These are phyloP conservation scores for Chalciporus sp. DNA, from an alignment of 1,284 basidiomycete genomes.

Conservation along the genomic window DNA sequence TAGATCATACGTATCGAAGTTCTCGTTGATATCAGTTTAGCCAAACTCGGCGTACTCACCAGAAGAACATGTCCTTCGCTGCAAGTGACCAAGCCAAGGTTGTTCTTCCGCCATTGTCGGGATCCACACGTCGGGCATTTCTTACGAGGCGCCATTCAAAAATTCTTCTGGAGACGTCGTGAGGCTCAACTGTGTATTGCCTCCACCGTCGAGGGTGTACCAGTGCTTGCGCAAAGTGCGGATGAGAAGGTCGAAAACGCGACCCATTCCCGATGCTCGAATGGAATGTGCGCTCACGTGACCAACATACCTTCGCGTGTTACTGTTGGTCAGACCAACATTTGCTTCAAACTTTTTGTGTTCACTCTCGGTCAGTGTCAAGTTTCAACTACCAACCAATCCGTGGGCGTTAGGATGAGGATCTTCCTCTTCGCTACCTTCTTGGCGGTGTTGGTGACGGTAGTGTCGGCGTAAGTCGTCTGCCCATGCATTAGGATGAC, in stretches of 20 bases:
- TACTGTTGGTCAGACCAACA: not conserved
- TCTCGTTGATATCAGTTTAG: not conserved
- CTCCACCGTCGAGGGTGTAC: not conserved
- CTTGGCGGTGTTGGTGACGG: constrained; percentile 46
- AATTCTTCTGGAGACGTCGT: not conserved
- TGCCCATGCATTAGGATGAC: not conserved
- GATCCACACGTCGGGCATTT: constrained; percentile 74
- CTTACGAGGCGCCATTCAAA: constrained; percentile 54
- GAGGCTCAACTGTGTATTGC: not conserved
- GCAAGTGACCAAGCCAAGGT: constrained; percentile 71
- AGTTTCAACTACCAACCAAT: not conserved
- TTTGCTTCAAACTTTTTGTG: not conserved
- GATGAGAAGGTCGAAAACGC: not conserved
- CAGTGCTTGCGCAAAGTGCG: not conserved
- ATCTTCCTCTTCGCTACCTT: constrained; percentile 39
- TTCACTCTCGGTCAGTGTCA: not conserved
- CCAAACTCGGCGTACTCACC: constrained; percentile 41
- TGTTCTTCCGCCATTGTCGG: constrained; percentile 77
- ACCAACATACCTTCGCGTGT: constrained; percentile 3
- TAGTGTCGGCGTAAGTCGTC: constrained; percentile 49
- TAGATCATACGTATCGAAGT: not conserved
- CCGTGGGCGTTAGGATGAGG: constrained; percentile 39
- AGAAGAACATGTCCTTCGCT: constrained; percentile 80
- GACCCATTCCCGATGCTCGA: too few species aligned
- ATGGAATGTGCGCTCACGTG: constrained; percentile 28